phyloP scores from a whole-genome alignment of 1,139 yeast species.

The Taiozyma onychis region DNA sequence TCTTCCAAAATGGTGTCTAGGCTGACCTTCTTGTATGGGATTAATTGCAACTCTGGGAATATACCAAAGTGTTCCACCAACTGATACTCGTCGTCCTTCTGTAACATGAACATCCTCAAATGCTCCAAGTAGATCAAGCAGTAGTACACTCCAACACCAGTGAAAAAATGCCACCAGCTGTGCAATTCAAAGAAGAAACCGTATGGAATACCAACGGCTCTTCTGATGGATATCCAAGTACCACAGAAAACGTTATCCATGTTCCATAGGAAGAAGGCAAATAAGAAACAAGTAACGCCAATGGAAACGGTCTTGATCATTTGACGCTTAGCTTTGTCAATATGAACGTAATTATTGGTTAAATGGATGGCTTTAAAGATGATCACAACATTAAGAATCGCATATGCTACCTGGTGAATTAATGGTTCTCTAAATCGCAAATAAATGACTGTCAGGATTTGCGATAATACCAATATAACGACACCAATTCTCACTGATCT shows the following conservation, averaged over 20 bases:
- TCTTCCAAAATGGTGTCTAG: background rate
- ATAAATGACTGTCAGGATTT: conserved; percentile 56
- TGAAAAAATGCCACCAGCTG: conserved; percentile 96
- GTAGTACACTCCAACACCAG: conserved; percentile 83
- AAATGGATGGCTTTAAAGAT: conserved; percentile 49
- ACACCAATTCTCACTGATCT: conserved; percentile 41
- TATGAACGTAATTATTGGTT: conserved; percentile 46
- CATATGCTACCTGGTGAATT: conserved; percentile 62
- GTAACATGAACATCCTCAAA: conserved; percentile 54
- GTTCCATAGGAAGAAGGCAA: conserved; percentile 80
- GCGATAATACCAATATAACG: conserved; percentile 52
- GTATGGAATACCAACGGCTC: conserved; percentile 72
- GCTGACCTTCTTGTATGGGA: background rate
- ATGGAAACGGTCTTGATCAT: conserved; percentile 48
- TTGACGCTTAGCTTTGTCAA: conserved; percentile 38
- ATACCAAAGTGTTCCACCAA: conserved; percentile 47
- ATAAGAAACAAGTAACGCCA: conserved; percentile 57
- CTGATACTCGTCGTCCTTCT: conserved; percentile 44
- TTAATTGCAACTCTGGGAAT: conserved; percentile 34
- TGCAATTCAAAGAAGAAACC: conserved; percentile 89
- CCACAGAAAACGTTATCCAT: conserved; percentile 75
- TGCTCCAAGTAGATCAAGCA: conserved; percentile 57
- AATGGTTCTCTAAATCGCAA: conserved; percentile 72
- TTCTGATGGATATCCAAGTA: conserved; percentile 53
- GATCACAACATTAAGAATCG: conserved; percentile 49